A percentile compares a stretch with the other conserved stretches of the same genome.
Conservation (phyloP, 805 yeast species). For the Brettanomyces anomalus region DNA sequence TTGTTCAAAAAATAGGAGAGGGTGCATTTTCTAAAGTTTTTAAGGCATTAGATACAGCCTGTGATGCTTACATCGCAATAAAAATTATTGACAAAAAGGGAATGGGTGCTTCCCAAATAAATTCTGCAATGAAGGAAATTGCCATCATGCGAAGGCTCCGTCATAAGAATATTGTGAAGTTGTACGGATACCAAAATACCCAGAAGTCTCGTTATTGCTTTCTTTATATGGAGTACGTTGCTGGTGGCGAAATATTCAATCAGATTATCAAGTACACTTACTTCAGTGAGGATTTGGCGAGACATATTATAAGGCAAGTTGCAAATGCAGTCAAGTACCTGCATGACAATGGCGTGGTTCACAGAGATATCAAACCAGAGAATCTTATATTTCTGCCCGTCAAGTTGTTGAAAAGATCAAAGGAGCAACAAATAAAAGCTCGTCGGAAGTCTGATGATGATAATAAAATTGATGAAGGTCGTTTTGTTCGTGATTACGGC, state of each 20-base stretch:
- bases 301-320: slow-evolving; percentile 66
- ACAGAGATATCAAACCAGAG: slow-evolving; percentile 78
- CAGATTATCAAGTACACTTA: slow-evolving; percentile 73
- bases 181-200: slow-evolving; percentile 46
- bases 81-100: slow-evolving; percentile 61
- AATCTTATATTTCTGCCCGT: slow-evolving; percentile 58
- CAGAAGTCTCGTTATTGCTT: slow-evolving; percentile 40
- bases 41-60: slow-evolving; percentile 46
- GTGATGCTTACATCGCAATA: slow-evolving; percentile 51
- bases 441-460: slow-evolving; percentile 49
- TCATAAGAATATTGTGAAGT: slow-evolving; percentile 52
- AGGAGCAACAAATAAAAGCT: slow-evolving; percentile 33
- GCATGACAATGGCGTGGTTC: slow-evolving; percentile 68
- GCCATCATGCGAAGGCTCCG: slow-evolving; percentile 58
- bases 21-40: slow-evolving; percentile 90
- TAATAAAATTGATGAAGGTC: slow-evolving; percentile 54
- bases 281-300: slow-evolving; percentile 60
- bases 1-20: slow-evolving; percentile 45
- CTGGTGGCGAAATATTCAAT: slow-evolving; percentile 77
- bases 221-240: slow-evolving; percentile 55
- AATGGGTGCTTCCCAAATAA: slow-evolving; percentile 41
- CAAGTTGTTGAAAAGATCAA: slow-evolving; percentile 32
- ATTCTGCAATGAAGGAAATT: slow-evolving; percentile 61
- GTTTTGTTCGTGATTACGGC: slow-evolving; percentile 41
- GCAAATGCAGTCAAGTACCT: slow-evolving; percentile 60